These are phyloP conservation scores for Sphaerulina populicola DNA, from an alignment of 2,329 filamentous ascomycete species.

Conservation along the genomic window DNA sequence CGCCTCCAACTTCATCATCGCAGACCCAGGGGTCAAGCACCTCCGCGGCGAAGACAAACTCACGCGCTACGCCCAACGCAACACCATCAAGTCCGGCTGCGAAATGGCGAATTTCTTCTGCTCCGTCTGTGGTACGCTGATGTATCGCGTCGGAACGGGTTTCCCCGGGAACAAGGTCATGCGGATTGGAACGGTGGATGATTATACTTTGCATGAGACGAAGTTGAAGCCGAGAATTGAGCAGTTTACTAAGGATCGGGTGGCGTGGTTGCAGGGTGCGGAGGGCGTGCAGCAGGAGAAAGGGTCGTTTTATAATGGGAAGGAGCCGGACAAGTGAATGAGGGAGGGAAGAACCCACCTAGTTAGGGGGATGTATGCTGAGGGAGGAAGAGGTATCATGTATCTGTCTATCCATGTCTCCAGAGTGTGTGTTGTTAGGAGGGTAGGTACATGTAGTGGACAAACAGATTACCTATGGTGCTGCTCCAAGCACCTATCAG, in stretches of 20 bases:
- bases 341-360: no score
- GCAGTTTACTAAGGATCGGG: constrained; percentile 45
- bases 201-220: constrained; percentile 51
- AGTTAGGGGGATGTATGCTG: no score
- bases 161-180: constrained; percentile 41
- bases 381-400: no score
- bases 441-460: no score
- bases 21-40: constrained; percentile 41
- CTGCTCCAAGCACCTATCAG: no score
- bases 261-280: constrained; percentile 22
- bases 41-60: constrained; percentile 47
- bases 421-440: no score
- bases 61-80: constrained; percentile 39
- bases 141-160: constrained; percentile 45
- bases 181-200: constrained; percentile 55
- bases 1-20: constrained; percentile 50
- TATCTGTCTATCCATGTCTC: no score
- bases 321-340: constrained; percentile 7
- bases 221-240: constrained; percentile 49
- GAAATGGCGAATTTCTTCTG: constrained; percentile 58
- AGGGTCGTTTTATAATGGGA: constrained; percentile 12
- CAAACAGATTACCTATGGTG: no score
- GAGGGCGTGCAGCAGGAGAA: constrained; percentile 11
- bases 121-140: constrained; percentile 49
- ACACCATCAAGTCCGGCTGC: constrained; percentile 43